Evolutionary conservation across 2,329 filamentous ascomycete genomes (phyloP).

Genomic region (Cladophialophora psammophila): DNA sequence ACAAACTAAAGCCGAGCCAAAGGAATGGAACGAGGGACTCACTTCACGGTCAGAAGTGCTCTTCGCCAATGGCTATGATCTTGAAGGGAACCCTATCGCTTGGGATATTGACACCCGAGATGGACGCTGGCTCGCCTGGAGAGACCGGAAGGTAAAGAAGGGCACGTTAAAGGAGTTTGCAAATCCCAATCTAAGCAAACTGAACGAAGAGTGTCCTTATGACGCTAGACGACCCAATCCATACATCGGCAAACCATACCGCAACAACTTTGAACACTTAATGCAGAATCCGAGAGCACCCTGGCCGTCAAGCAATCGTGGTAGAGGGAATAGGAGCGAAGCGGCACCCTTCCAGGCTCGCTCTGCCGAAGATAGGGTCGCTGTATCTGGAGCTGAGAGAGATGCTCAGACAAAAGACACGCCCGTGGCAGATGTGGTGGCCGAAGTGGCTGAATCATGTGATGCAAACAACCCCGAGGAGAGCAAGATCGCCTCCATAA

Average conservation of each 20-base stretch:
- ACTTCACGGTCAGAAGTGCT: constrained; percentile 23
- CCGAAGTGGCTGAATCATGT: background rate
- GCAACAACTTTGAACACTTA: background rate
- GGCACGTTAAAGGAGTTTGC: constrained; percentile 13
- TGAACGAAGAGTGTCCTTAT: constrained; percentile 34
- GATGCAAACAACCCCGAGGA: background rate
- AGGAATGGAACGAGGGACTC: constrained; percentile 6
- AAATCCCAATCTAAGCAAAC: constrained; percentile 22
- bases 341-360: background rate
- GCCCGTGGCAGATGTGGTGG: background rate
- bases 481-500: background rate
- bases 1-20: constrained; percentile 1
- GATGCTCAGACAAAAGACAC: background rate
- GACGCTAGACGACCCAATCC: constrained; percentile 31
- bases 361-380: background rate
- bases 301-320: constrained; percentile 26
- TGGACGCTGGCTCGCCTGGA: constrained; percentile 38
- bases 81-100: constrained; percentile 29
- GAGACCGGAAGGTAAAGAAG: constrained; percentile 33
- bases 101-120: constrained; percentile 38
- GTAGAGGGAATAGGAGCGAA: background rate
- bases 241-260: constrained; percentile 22
- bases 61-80: constrained; percentile 28
- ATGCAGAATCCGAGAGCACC: constrained; percentile 18
- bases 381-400: background rate